These are phyloP conservation scores for Salix udensis DNA, from an alignment of 345 rosid species.

Conservation along the genomic window DNA sequence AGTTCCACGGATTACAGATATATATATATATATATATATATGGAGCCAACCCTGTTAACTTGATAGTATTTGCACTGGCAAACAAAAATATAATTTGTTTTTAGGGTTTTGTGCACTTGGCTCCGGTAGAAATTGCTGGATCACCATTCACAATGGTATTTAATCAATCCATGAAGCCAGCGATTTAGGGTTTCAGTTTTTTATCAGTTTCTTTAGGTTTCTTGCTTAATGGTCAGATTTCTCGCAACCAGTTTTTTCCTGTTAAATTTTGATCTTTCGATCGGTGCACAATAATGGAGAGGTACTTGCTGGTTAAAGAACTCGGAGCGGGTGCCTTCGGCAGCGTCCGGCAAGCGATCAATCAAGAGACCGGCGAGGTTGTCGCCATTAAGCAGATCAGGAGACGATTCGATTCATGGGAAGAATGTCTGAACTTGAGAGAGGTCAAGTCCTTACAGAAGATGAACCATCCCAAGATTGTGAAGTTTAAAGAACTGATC, in stretches of 20 bases:
- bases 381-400: conserved; percentile 97
- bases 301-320: conserved; percentile 80
- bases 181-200: not conserved
- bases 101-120: not conserved
- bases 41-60: too few relatives aligned
- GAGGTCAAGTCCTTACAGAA: conserved; percentile 88
- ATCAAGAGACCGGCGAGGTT: conserved; percentile 80
- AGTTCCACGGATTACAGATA: too few relatives aligned
- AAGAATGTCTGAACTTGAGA: conserved; percentile 82
- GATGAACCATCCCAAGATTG: conserved; percentile 91
- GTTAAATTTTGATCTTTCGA: not conserved
- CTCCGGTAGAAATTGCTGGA: too few relatives aligned
- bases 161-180: not conserved
- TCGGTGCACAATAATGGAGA: conserved; percentile 10
- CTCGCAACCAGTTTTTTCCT: not conserved
- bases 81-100: not conserved
- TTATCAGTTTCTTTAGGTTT: not conserved
- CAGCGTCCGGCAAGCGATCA: conserved; percentile 80
- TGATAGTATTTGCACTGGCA: not conserved
- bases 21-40: too few relatives aligned
- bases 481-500: conserved; percentile 94
- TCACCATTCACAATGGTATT: not conserved
- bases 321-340: conserved; percentile 98
- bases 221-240: not conserved
- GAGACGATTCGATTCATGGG: conserved; percentile 89